Evolutionary conservation across 352 stramenopile species (phyloP).

Genomic region (Phytophthora litchii): DNA sequence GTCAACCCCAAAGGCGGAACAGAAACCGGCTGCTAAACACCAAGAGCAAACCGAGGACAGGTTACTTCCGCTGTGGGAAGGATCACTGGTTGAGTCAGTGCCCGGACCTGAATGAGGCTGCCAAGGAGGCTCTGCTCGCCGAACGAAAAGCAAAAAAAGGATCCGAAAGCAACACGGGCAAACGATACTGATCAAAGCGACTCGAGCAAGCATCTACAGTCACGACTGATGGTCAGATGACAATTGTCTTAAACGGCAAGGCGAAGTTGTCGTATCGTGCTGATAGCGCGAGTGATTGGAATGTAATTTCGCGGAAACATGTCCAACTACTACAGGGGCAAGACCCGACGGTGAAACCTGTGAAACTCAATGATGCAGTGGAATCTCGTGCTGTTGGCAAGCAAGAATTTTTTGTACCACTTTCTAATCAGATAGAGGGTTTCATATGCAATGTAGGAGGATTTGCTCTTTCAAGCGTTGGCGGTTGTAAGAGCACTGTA

Average conservation of each 20-base stretch:
- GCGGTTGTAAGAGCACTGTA: too few species aligned
- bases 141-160: neutral
- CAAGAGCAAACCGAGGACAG: conserved; percentile 8
- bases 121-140: conserved; percentile 8
- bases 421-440: too few species aligned
- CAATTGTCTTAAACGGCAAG: conserved; percentile 5
- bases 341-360: neutral
- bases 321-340: conserved; percentile 1
- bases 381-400: conserved; percentile 4
- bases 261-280: conserved; percentile 9
- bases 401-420: too few species aligned
- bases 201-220: neutral
- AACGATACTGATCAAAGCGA: conserved; percentile 1
- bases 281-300: conserved; percentile 24
- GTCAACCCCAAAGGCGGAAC: neutral
- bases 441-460: too few species aligned
- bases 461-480: too few species aligned
- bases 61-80: conserved; percentile 21
- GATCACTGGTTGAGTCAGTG: conserved; percentile 21
- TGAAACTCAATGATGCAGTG: neutral
- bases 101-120: conserved; percentile 1
- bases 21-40: neutral
- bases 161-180: neutral
- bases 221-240: neutral
- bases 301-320: conserved; percentile 10